Evolutionary conservation across 257 asterid species (phyloP).

Genomic region (Solanum sejunctum): DNA sequence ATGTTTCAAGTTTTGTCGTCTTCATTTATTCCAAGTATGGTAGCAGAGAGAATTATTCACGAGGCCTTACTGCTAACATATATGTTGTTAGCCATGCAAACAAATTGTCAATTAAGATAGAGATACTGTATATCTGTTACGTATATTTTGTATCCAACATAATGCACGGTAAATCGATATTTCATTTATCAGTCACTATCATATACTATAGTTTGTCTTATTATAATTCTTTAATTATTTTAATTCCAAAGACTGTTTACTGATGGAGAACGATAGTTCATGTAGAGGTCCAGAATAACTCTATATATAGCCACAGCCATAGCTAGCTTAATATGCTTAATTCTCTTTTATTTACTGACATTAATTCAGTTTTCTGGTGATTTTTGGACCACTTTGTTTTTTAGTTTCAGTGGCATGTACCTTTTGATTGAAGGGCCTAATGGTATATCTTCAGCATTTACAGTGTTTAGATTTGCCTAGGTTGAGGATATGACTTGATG

Average conservation of each 20-base stretch:
- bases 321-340: background rate
- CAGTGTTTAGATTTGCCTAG: background rate
- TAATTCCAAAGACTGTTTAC: background rate
- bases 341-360: background rate
- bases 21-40: background rate
- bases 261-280: background rate
- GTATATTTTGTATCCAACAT: background rate
- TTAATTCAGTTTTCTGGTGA: background rate
- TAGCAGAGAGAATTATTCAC: background rate
- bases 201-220: background rate
- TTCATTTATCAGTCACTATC: background rate
- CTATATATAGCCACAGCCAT: background rate
- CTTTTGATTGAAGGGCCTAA: conserved; percentile 13
- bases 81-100: conserved; percentile 27
- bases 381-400: conserved; percentile 31
- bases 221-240: background rate
- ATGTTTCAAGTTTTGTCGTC: background rate
- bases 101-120: background rate
- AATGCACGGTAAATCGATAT: background rate
- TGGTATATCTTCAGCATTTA: background rate
- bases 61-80: background rate
- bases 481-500: too few species aligned
- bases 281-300: background rate
- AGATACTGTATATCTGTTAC: too few species aligned
- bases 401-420: conserved; percentile 29